Evolutionary conservation across 2,329 filamentous ascomycete genomes (phyloP).

Genomic region (Trichoderma sp.): DNA sequence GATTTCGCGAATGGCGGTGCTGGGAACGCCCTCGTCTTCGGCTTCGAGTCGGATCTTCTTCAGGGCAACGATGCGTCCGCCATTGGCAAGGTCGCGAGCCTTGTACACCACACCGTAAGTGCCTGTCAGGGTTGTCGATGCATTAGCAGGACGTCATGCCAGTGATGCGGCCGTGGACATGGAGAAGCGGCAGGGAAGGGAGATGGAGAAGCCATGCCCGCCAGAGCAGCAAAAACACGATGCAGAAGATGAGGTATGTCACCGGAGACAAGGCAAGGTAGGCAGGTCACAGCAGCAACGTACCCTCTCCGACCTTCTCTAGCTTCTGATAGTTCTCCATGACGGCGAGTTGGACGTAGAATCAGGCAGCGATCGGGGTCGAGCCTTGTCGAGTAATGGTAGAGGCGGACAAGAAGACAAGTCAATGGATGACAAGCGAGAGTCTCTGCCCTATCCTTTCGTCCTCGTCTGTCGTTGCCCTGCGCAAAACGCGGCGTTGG

Average conservation of each 20-base stretch:
- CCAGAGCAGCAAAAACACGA: neutral
- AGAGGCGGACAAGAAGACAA: neutral
- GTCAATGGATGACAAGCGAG: neutral
- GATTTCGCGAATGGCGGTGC: conserved; percentile 91
- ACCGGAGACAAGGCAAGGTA: neutral
- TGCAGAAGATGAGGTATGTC: neutral
- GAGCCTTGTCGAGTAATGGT: neutral
- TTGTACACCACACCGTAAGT: conserved; percentile 97
- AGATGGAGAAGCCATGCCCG: neutral
- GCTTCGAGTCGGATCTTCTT: conserved; percentile 96
- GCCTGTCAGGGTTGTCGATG: conserved; percentile 53
- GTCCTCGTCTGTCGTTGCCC: conserved; percentile 12
- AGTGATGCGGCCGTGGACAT: neutral
- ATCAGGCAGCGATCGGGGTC: neutral
- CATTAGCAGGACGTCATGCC: conserved; percentile 4
- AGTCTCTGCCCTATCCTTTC: conserved; percentile 1
- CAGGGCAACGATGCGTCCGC: conserved; percentile 83
- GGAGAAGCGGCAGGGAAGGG: neutral
- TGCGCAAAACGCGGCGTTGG: conserved; percentile 17
- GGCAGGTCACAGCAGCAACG: conserved; percentile 35
- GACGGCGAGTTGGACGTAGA: conserved; percentile 27
- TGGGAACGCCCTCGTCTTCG: conserved; percentile 91
- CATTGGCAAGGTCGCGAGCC: conserved; percentile 79
- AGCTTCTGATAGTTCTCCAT: conserved; percentile 98
- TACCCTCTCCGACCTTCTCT: conserved; percentile 95